phyloP scores from a whole-genome alignment of 2,329 filamentous ascomycete genomes.

The Pestalotiopsis fici region DNA sequence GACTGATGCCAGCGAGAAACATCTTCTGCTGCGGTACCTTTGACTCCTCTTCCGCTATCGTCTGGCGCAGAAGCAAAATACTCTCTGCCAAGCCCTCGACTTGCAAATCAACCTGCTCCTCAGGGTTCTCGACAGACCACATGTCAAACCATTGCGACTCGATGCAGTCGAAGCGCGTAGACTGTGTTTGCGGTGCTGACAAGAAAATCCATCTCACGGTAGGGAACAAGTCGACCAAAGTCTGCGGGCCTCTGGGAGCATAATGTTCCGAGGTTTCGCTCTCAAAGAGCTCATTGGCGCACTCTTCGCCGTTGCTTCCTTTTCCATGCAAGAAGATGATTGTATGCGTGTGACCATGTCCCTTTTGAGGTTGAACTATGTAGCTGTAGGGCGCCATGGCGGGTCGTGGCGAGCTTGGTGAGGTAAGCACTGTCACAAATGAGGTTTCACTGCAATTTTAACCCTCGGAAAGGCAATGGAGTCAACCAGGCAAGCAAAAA shows the following conservation, averaged over 20 bases:
- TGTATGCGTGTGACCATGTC: conserved; percentile 39
- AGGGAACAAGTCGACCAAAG: conserved; percentile 22
- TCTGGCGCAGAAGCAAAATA: conserved; percentile 14
- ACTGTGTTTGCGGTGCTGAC: conserved; percentile 15
- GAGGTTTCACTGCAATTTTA: too few species aligned
- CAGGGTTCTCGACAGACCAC: conserved; percentile 52
- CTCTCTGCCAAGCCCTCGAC: conserved; percentile 21
- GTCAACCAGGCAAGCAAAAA: too few species aligned
- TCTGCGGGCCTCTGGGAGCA: conserved; percentile 15
- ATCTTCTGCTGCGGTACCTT: conserved; percentile 22
- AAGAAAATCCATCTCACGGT: conserved; percentile 31
- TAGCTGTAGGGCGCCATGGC: not conserved
- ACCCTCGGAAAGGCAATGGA: too few species aligned
- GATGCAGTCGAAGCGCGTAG: conserved; percentile 18
- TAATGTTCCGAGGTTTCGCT: conserved; percentile 26
- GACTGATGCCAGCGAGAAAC: conserved; percentile 31
- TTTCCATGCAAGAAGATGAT: conserved; percentile 48
- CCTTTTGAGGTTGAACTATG: not conserved
- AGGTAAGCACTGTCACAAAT: too few species aligned
- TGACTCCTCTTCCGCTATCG: conserved; percentile 22
- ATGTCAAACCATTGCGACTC: conserved; percentile 37
- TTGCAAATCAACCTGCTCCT: conserved; percentile 29
- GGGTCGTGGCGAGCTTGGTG: too few species aligned
- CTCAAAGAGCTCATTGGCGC: conserved; percentile 41
- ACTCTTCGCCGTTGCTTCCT: conserved; percentile 38